Conservation (phyloP, 2,329 filamentous ascomycete species). For the Ophiostoma novo-ulmi region DNA sequence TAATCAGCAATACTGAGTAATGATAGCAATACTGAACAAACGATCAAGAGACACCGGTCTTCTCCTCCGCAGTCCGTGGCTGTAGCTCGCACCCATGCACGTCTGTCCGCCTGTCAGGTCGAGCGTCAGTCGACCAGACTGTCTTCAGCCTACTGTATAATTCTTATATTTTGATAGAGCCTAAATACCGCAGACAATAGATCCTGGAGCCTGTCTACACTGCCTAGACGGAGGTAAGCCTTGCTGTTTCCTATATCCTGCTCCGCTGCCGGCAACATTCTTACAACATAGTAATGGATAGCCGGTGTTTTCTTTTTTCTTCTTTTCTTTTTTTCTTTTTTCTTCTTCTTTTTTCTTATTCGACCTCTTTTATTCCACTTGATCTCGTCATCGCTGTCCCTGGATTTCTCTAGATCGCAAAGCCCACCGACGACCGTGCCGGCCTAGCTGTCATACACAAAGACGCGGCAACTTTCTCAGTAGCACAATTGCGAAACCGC, state of each 20-base stretch:
- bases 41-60: not conserved
- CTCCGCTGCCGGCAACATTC: slow-evolving; percentile 6
- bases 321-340: not conserved
- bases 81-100: not conserved
- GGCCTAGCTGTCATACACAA: not conserved
- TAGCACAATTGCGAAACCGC: not conserved
- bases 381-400: slow-evolving; percentile 8
- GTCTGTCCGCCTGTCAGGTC: not conserved
- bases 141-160: not conserved
- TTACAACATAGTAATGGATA: not conserved
- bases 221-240: slow-evolving; percentile 2
- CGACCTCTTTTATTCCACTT: not conserved
- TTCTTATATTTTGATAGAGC: slow-evolving; percentile 12
- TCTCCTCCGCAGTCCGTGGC: slow-evolving; percentile 9
- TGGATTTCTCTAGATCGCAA: not conserved
- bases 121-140: not conserved
- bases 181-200: slow-evolving; percentile 13
- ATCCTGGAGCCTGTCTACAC: not conserved
- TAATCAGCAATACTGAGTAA: no score
- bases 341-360: not conserved
- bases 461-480: slow-evolving; percentile 5
- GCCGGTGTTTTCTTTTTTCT: not conserved
- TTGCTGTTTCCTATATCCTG: not conserved
- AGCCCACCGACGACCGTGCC: not conserved
- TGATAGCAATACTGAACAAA: not conserved